phyloP scores from a whole-genome alignment of 441 rosid species.

The Arabidopsis lyrata region DNA sequence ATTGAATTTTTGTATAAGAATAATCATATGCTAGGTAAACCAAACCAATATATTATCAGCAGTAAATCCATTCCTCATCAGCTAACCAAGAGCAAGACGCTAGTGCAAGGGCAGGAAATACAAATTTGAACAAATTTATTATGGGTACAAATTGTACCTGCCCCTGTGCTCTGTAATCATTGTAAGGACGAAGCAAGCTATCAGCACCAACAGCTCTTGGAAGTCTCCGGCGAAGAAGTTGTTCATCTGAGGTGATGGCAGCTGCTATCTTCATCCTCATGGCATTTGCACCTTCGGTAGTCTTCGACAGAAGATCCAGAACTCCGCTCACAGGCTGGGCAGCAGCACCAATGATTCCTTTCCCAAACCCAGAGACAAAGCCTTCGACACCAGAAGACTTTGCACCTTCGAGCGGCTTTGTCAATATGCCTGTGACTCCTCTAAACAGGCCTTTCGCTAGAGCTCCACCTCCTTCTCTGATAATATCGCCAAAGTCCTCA shows the following conservation, averaged over 20 bases:
- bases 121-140: constrained; percentile 19
- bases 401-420: constrained; percentile 99
- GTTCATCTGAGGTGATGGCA: constrained; percentile 98
- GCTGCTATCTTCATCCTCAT: constrained; percentile 98
- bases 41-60: constrained; percentile 29
- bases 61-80: constrained; percentile 22
- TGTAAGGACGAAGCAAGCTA: constrained; percentile 88
- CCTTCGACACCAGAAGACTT: constrained; percentile 98
- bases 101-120: not conserved
- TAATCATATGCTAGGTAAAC: not conserved
- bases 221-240: constrained; percentile 90
- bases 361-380: constrained; percentile 97
- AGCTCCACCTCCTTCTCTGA: constrained; percentile 99
- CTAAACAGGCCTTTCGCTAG: constrained; percentile 95
- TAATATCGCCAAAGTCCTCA: constrained; percentile 94
- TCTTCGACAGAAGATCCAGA: constrained; percentile 96
- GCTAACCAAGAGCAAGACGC: not conserved
- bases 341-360: constrained; percentile 97
- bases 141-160: constrained; percentile 60
- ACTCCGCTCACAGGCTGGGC: constrained; percentile 99
- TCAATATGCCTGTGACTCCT: constrained; percentile 98
- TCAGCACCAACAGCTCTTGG: constrained; percentile 95
- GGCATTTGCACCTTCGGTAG: constrained; percentile 99
- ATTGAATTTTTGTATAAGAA: not conserved
- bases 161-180: constrained; percentile 88